phyloP scores from a whole-genome alignment of 73 alveolate genomes.

The Paramecium octaurelia region DNA sequence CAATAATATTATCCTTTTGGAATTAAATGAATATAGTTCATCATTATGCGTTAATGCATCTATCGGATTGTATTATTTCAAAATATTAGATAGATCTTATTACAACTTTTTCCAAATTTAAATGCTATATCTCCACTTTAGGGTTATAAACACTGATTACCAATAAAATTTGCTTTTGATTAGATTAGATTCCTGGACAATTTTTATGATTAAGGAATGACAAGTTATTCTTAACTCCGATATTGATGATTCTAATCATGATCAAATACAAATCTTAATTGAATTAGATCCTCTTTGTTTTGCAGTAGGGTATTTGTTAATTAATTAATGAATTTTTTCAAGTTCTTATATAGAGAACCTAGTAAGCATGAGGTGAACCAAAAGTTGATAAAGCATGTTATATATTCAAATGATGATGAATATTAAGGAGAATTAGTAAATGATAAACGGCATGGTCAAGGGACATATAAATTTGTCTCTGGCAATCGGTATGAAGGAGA shows the following conservation, averaged over 20 bases:
- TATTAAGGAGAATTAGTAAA: conserved; percentile 8
- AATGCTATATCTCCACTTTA: conserved; percentile 47
- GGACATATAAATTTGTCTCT: conserved; percentile 5
- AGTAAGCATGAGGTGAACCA: neutral
- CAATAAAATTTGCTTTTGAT: neutral
- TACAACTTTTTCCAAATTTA: conserved; percentile 58
- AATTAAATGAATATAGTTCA: conserved; percentile 74
- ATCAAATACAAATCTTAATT: neutral
- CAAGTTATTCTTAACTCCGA: neutral
- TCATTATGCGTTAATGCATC: conserved; percentile 64
- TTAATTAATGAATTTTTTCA: neutral
- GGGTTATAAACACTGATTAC: neutral
- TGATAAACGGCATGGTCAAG: conserved; percentile 30
- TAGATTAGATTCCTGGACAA: neutral
- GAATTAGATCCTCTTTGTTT: neutral
- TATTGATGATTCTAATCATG: neutral
- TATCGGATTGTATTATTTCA: conserved; percentile 51
- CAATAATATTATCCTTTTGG: conserved; percentile 70
- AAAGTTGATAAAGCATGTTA: neutral
- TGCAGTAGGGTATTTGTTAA: neutral
- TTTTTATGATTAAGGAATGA: neutral
- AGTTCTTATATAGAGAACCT: neutral
- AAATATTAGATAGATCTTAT: neutral
- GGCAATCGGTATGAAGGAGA: conserved; percentile 38
- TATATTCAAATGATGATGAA: conserved; percentile 37